Evolutionary conservation across 345 rosid genomes (phyloP).

Genomic region (Melaleuca quinquenervia): DNA sequence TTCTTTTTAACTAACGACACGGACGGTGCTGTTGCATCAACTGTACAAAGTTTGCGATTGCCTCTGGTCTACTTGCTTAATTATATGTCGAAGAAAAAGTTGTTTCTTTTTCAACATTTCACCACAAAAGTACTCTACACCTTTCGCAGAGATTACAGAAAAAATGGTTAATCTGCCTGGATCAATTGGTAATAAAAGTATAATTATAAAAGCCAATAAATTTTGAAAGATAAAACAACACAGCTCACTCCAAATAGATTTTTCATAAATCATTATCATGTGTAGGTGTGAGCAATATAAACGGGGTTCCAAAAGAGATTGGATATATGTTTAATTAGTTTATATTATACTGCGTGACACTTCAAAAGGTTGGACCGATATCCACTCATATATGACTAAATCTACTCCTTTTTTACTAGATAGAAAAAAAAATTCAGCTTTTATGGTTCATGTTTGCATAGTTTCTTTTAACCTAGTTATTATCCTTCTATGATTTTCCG

Average conservation of each 20-base stretch:
- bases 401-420: not conserved
- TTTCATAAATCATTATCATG: not conserved
- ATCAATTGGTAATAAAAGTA: not conserved
- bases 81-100: not conserved
- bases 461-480: not conserved
- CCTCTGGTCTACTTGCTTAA: not conserved
- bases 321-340: not conserved
- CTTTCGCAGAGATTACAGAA: not conserved
- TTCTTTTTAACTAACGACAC: not conserved
- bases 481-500: not conserved
- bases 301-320: too few species aligned
- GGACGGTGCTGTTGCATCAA: not conserved
- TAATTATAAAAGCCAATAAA: not conserved
- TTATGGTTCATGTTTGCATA: not conserved
- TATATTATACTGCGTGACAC: not conserved
- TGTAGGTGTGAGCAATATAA: not conserved
- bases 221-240: not conserved
- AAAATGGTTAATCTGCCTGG: not conserved
- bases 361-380: not conserved
- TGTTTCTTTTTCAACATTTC: not conserved
- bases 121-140: not conserved
- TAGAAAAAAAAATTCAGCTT: not conserved
- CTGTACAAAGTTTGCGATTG: not conserved
- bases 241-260: not conserved
- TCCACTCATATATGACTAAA: not conserved